These are phyloP conservation scores for Talaromyces stipitatus DNA, from an alignment of 495 filamentous ascomycete genomes.

Conservation along the genomic window DNA sequence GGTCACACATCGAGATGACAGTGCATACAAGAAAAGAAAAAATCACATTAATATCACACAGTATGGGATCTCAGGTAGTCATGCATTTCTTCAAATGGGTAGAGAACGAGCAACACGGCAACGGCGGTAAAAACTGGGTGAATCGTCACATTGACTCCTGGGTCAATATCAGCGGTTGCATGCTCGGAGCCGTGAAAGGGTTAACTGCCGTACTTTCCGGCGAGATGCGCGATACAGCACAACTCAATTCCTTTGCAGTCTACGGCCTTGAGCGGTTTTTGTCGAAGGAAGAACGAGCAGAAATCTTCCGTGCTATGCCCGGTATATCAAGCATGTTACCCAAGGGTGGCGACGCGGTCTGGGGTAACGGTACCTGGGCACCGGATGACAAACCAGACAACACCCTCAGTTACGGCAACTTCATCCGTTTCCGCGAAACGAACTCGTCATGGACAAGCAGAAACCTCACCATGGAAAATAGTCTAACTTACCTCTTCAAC, in stretches of 20 bases:
- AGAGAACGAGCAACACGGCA: constrained; percentile 67
- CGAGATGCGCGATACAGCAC: constrained; percentile 97
- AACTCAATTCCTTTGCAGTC: constrained; percentile 94
- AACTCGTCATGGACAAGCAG: constrained; percentile 53
- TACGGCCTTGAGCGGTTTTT: constrained; percentile 97
- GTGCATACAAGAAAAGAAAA: constrained; percentile 64
- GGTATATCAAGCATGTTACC: constrained; percentile 94
- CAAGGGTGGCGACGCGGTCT: constrained; percentile 89
- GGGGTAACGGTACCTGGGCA: constrained; percentile 85
- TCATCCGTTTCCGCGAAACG: constrained; percentile 75
- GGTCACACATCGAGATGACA: constrained; percentile 81
- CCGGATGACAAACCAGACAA: constrained; percentile 80
- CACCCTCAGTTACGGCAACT: constrained; percentile 63
- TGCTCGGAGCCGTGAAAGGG: constrained; percentile 93
- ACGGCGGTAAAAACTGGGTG: constrained; percentile 82
- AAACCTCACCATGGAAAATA: constrained; percentile 75
- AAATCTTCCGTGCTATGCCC: constrained; percentile 95
- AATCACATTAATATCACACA: constrained; percentile 82
- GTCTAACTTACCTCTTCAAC: constrained; percentile 67
- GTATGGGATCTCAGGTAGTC: constrained; percentile 92
- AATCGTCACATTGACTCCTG: constrained; percentile 84
- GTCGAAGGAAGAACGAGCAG: constrained; percentile 76
- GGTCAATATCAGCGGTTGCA: constrained; percentile 97
- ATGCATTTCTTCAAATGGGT: constrained; percentile 99
- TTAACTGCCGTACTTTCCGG: constrained; percentile 86